A percentile compares a stretch with the other conserved stretches of the same genome.
phyloP scores from a whole-genome alignment of 2,329 filamentous ascomycete genomes.

The Aspergillus melleus region DNA sequence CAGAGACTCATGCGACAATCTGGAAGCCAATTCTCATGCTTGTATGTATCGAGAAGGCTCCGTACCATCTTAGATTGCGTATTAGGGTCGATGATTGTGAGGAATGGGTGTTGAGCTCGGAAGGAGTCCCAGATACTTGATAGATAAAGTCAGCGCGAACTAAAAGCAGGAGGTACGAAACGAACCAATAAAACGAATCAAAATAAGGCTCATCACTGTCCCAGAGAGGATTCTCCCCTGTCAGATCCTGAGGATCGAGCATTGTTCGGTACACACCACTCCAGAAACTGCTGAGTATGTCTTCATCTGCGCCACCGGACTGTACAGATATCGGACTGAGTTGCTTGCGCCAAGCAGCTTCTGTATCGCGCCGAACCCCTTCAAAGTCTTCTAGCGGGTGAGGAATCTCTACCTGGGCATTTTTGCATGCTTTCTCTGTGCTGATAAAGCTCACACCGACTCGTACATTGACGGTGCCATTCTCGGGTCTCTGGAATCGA shows the following conservation, averaged over 20 bases:
- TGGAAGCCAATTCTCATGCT: constrained; percentile 67
- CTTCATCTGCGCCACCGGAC: constrained; percentile 19
- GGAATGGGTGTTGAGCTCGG: constrained; percentile 65
- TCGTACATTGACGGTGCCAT: constrained; percentile 59
- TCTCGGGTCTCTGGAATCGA: constrained; percentile 54
- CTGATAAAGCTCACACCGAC: constrained; percentile 71
- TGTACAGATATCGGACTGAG: constrained; percentile 30
- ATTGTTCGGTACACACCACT: constrained; percentile 68
- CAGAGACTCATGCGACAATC: constrained; percentile 73
- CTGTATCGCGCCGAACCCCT: constrained; percentile 16
- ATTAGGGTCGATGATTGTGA: constrained; percentile 65
- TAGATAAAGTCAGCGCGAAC: background rate
- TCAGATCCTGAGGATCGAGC: constrained; percentile 72
- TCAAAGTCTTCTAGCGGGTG: constrained; percentile 47
- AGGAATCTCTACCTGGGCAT: constrained; percentile 67
- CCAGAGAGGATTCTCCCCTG: constrained; percentile 70
- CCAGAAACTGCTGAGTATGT: constrained; percentile 60
- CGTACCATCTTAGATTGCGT: constrained; percentile 65
- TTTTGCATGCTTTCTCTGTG: constrained; percentile 62
- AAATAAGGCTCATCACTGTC: constrained; percentile 66
- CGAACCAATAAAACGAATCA: constrained; percentile 69
- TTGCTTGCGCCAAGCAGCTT: constrained; percentile 45
- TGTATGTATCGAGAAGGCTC: constrained; percentile 70
- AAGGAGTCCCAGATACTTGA: constrained; percentile 67
- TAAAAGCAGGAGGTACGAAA: background rate